Base-by-base conservation (phyloP, 108 stramenopile genomes). In the Cyclotella cryptica region DNA sequence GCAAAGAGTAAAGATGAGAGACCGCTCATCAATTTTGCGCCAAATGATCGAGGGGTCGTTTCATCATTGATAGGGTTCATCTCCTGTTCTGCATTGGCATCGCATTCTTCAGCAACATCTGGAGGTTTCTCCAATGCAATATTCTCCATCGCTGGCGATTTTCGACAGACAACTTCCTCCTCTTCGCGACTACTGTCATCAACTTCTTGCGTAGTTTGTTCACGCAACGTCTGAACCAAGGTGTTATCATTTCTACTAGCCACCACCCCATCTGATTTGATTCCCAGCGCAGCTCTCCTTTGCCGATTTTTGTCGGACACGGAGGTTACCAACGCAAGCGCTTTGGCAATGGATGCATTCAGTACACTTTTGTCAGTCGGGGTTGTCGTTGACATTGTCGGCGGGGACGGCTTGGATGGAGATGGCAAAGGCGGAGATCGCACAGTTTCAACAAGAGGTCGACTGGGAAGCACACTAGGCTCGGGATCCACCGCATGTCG, bases 401-500 rank as follows among this genome's bases (percentile, higher is more conserved):
- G 43, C 22, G 19, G 13, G 26, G 55, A 9, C 3, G 3, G 24
- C 12, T 27, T 21, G 1, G 17, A 21, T 58, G 12, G 22, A 1
- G 22, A 26, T 3, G 13, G 3, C 24, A n/a, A 3, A 49, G 47
- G 9, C 9, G 18, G 47, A n/a, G 47, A n/a, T 9, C 2, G 47
- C 35, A 49, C 47, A n/a, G 47, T 49, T 9, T 7, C 47, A 49
- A n/a, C 15, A 9, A 9, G 18, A 7, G 47, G 18, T 49, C 47
- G 15, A 17, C 12, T 12, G 24, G 55, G 30, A 61, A 21, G 12
- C 30, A 68, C 47, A 49, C 49, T 44, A 19, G 41, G 46, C 7
- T 68, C 60, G 10, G 64, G 64, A 65, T 65, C 64, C 44, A 62
- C 41, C 9, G 61, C 29, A n/a, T 40, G 61, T 42, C 61, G 61